phyloP scores from a whole-genome alignment of 768 basidiomycete species.

The Suillus fuscotomentosus region DNA sequence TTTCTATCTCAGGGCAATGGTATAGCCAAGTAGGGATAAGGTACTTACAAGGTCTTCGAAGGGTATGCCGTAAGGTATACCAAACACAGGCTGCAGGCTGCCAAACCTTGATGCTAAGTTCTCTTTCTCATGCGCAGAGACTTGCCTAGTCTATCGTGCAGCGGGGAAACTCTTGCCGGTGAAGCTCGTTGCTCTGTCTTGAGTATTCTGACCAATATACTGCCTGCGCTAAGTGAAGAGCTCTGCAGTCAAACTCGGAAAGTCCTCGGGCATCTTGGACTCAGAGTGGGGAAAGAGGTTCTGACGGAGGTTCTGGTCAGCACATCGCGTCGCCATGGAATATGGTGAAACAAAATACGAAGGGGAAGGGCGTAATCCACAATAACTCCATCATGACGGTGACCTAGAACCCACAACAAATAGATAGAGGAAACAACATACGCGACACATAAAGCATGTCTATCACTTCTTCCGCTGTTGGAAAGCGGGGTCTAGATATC shows the following conservation, averaged over 20 bases:
- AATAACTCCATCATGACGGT: background rate
- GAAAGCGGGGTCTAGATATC: conserved; percentile 22
- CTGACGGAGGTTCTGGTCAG: background rate
- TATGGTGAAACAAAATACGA: background rate
- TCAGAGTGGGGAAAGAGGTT: background rate
- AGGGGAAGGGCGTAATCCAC: background rate
- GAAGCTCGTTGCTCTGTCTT: background rate
- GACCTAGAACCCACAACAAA: background rate
- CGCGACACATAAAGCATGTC: background rate
- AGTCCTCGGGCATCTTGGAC: background rate
- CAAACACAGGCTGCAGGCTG: background rate
- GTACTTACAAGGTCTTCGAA: background rate
- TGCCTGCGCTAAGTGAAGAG: background rate
- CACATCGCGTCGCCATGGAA: background rate
- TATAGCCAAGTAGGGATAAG: background rate
- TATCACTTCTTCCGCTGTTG: conserved; percentile 24
- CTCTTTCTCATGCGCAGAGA: background rate
- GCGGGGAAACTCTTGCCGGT: background rate
- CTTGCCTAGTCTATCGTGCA: background rate
- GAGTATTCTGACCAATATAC: background rate
- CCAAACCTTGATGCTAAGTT: background rate
- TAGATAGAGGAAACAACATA: background rate
- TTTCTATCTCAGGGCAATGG: background rate
- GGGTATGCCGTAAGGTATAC: background rate
- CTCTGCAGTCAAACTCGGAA: background rate